Evolutionary conservation across 73 alveolate genomes (phyloP), one percentile per base, ranked within the genome.

Genomic region (Halteria grandinella): DNA sequence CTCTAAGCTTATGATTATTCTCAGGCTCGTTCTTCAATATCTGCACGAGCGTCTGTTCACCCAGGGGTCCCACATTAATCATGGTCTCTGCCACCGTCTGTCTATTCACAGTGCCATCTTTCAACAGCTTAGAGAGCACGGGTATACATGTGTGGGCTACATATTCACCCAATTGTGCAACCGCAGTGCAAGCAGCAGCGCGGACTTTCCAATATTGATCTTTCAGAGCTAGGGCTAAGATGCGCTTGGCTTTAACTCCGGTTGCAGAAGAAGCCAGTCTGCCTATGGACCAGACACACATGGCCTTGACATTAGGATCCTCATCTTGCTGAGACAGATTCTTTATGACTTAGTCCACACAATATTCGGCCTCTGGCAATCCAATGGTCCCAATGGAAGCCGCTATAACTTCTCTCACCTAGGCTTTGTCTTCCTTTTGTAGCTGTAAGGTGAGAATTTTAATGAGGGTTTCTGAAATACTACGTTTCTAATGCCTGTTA

Each of bases 171-270:
- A 85, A 69, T 58, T 89, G 87, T 7, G 95, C 93, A 10, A 94
- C 87, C 20, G 98, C 92, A 39, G 84, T 87, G 72, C 95, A 94
- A 44, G 98, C 93, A 0, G 97, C 97, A 29, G 94, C 93, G 84
- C 96, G 83, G 28, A 94, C 97, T 82, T 94, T 94, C 98, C 98
- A 94, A 85, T 88, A 91, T 37, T 87, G 83, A 83, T 92, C 96
- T 57, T 91, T 92, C 32, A 94, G 71, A 8, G 91, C 86, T 1
- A 63, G 28, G 14, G 84, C 83, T 0, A 94, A 73, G 36, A 64
- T 85, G 43, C 60, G 79, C 25, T 72, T 66, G n/a, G 83, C 94
- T 3, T 91, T 80, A 50, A 73, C 55, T 18, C 93, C 96, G 7
- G 91, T 94, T 40, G 82, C 82, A 8, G 89, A 92, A 28, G 98